Percentiles rank a stretch among this genome's conserved stretches.
These are phyloP conservation scores for Fusarium nelsonii DNA, from an alignment of 2,329 filamentous ascomycete species.

Conservation along the genomic window DNA sequence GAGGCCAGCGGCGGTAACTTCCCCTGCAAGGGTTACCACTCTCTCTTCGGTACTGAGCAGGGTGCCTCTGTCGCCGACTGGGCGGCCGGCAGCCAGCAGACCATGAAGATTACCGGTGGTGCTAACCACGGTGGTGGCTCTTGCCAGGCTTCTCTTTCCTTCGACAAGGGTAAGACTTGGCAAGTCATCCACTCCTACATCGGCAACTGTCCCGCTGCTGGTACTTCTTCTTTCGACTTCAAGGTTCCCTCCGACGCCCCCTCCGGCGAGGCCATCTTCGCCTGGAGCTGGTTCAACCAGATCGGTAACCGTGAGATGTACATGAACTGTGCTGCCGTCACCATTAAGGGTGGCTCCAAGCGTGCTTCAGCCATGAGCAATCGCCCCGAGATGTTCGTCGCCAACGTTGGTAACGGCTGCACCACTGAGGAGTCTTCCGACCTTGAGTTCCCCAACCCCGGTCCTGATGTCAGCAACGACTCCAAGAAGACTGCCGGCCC, in stretches of 20 bases:
- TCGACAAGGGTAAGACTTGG: conserved; percentile 77
- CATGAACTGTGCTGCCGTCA: conserved; percentile 84
- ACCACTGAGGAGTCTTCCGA: conserved; percentile 68
- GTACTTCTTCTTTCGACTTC: conserved; percentile 70
- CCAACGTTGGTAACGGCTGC: conserved; percentile 74
- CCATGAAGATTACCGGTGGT: conserved; percentile 72
- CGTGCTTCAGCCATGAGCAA: conserved; percentile 60
- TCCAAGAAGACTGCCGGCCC: conserved; percentile 55
- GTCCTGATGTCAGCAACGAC: conserved; percentile 62
- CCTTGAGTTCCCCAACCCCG: conserved; percentile 75
- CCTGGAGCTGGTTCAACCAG: conserved; percentile 84
- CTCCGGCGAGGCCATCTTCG: conserved; percentile 72
- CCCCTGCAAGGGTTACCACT: conserved; percentile 78
- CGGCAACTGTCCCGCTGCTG: conserved; percentile 63
- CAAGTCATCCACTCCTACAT: conserved; percentile 73
- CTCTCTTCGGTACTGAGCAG: conserved; percentile 60
- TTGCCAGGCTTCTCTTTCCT: conserved; percentile 81
- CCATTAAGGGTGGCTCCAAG: conserved; percentile 62
- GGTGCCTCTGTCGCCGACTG: conserved; percentile 71
- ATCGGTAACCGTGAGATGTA: conserved; percentile 86
- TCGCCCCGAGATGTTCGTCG: conserved; percentile 77
- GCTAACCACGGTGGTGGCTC: conserved; percentile 77
- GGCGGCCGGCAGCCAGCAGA: conserved; percentile 70
- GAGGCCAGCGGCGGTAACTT: conserved; percentile 71
- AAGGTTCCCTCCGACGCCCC: conserved; percentile 73